Conservation (phyloP, 176 grass and related monocot species). For the Eragrostis nindensis region DNA sequence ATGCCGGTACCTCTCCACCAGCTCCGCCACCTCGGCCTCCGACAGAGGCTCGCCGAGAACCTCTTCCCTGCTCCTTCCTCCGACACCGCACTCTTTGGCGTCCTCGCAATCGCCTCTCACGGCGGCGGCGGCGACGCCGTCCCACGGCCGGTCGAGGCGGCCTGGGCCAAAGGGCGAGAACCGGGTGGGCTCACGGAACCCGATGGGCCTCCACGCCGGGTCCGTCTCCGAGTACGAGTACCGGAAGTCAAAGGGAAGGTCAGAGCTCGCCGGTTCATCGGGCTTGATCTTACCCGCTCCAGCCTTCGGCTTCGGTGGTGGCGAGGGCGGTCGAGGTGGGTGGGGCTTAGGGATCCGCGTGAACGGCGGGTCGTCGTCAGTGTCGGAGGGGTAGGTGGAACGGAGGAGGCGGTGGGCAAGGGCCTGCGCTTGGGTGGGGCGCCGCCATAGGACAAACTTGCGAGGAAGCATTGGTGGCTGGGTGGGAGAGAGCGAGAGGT, state of each 20-base stretch:
- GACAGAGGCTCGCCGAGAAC: conserved; percentile 56
- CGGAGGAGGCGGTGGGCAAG: conserved; percentile 32
- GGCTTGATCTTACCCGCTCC: conserved; percentile 39
- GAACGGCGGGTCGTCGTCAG: conserved; percentile 52
- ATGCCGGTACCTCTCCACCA: conserved; percentile 65
- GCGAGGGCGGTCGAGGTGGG: not conserved
- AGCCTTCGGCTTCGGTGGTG: conserved; percentile 16
- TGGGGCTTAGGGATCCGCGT: conserved; percentile 13
- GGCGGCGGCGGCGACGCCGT: conserved; percentile 49
- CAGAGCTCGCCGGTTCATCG: conserved; percentile 44
- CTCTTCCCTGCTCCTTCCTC: conserved; percentile 8
- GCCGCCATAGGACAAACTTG: conserved; percentile 44
- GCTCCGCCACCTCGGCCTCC: conserved; percentile 50
- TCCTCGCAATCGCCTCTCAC: not conserved
- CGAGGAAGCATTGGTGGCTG: not conserved
- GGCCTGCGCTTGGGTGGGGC: not conserved
- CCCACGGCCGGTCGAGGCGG: conserved; percentile 64
- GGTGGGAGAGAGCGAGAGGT: not conserved
- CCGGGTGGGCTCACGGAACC: conserved; percentile 74
- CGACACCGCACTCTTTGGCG: not conserved
- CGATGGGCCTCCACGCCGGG: conserved; percentile 60
- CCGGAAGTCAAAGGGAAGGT: conserved; percentile 72
- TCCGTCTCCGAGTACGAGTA: conserved; percentile 71
- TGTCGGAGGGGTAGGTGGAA: conserved; percentile 5
- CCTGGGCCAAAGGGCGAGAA: conserved; percentile 80